Percentiles rank a stretch among this genome's conserved stretches.
phyloP scores from a whole-genome alignment of 1,284 basidiomycete genomes.

The Athelia sp. region DNA sequence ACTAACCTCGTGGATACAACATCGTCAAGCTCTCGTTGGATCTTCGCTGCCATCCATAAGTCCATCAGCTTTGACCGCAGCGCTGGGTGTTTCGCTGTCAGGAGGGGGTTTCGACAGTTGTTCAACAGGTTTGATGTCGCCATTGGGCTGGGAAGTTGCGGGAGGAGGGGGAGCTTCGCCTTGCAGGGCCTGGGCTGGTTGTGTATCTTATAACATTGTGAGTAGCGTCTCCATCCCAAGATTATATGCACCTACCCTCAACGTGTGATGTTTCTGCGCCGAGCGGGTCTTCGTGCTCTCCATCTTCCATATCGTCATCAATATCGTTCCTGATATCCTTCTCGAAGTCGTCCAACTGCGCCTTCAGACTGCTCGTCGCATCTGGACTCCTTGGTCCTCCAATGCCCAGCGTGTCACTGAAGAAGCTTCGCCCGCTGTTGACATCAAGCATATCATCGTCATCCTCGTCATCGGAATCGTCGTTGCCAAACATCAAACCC shows the following conservation, averaged over 20 bases:
- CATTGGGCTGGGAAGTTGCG: conserved; percentile 35
- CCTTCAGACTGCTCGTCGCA: conserved; percentile 51
- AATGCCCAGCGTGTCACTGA: conserved; percentile 41
- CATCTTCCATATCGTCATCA: conserved; percentile 22
- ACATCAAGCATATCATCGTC: conserved; percentile 44
- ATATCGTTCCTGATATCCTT: conserved; percentile 30
- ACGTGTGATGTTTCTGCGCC: conserved; percentile 11
- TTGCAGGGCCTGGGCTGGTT: conserved; percentile 17
- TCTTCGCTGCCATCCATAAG: conserved; percentile 69
- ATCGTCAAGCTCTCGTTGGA: conserved; percentile 49
- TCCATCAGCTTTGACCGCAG: conserved; percentile 63
- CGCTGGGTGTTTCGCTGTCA: conserved; percentile 53
- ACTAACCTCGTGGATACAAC: not conserved
- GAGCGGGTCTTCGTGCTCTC: conserved; percentile 8
- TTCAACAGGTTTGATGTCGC: conserved; percentile 37
- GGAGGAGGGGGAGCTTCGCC: conserved; percentile 44
- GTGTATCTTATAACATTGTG: too few species aligned
- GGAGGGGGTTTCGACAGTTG: conserved; percentile 49
- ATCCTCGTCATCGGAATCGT: conserved; percentile 49
- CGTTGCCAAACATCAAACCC: conserved; percentile 52
- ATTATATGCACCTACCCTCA: not conserved
- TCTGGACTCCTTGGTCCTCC: conserved; percentile 35
- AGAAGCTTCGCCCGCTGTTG: conserved; percentile 36
- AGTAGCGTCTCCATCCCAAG: too few species aligned
- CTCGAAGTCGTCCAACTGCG: conserved; percentile 59